These are phyloP conservation scores for Penicillium italicum DNA, from an alignment of 2,329 filamentous ascomycete genomes.

Conservation along the genomic window DNA sequence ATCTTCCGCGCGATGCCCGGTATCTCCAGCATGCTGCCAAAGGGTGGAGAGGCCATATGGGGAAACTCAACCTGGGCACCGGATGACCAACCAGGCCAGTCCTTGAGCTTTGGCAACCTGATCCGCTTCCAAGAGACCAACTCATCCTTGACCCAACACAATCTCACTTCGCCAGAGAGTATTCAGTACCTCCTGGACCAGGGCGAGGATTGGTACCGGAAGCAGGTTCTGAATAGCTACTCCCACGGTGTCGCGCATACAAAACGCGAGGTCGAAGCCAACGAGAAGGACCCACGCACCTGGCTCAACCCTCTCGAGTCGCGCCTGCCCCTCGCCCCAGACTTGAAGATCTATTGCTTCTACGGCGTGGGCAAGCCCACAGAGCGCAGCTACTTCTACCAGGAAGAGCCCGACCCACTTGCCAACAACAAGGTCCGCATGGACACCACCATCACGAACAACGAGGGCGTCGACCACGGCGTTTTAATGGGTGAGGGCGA, in stretches of 20 bases:
- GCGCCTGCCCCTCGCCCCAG: constrained; percentile 78
- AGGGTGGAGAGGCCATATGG: constrained; percentile 93
- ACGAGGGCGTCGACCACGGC: constrained; percentile 66
- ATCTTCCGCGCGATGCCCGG: constrained; percentile 97
- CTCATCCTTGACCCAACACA: constrained; percentile 61
- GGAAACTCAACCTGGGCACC: constrained; percentile 83
- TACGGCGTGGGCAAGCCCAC: constrained; percentile 92
- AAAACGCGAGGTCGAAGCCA: constrained; percentile 71
- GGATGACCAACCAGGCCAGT: constrained; percentile 74
- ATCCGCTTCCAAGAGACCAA: constrained; percentile 72
- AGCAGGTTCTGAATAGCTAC: constrained; percentile 70
- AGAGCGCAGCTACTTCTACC: constrained; percentile 89
- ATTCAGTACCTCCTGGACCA: constrained; percentile 73
- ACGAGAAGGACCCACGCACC: constrained; percentile 71
- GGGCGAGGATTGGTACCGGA: constrained; percentile 79
- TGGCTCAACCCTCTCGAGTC: constrained; percentile 98
- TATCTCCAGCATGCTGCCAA: constrained; percentile 92
- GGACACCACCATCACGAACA: constrained; percentile 49
- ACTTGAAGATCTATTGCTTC: constrained; percentile 94
- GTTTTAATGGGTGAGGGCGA: constrained; percentile 96
- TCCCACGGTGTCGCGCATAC: constrained; percentile 86
- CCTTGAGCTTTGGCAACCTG: constrained; percentile 71
- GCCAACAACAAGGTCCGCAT: constrained; percentile 55
- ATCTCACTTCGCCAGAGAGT: constrained; percentile 76
- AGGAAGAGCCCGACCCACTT: constrained; percentile 62